Conservation (phyloP, 2,329 filamentous ascomycete genomes). For the Macroventuria anomochaeta region DNA sequence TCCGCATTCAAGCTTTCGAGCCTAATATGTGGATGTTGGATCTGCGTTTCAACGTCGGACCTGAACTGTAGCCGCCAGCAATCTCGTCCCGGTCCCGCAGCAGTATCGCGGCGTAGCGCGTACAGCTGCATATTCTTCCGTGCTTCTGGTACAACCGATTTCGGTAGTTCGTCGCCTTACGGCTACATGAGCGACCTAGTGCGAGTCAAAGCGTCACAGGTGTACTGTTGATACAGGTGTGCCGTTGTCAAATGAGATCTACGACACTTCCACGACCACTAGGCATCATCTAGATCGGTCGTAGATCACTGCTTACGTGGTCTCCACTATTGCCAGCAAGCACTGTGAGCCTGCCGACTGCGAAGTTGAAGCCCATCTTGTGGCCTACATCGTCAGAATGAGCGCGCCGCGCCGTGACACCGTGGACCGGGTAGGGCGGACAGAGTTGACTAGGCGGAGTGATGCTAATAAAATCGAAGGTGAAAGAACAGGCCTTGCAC, state of each 20-base stretch:
- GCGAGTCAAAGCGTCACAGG: slow-evolving; percentile 24
- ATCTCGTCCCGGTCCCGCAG: slow-evolving; percentile 31
- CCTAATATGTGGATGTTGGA: slow-evolving; percentile 42
- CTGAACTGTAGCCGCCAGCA: slow-evolving; percentile 47
- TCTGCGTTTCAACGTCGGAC: slow-evolving; percentile 45
- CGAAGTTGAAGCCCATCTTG: slow-evolving; percentile 21
- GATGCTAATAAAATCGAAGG: slow-evolving; percentile 22
- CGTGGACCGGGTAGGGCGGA: slow-evolving; percentile 10
- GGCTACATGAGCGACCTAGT: slow-evolving; percentile 21
- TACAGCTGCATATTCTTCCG: slow-evolving; percentile 28
- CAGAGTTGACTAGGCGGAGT: slow-evolving; percentile 18
- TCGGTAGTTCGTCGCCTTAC: slow-evolving; percentile 20
- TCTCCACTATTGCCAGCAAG: slow-evolving; percentile 20
- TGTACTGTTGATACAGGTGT: slow-evolving; percentile 18
- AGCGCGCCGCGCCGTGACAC: slow-evolving; percentile 28
- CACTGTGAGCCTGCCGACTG: slow-evolving; percentile 33
- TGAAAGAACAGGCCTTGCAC: slow-evolving; percentile 29
- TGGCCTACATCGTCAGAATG: slow-evolving; percentile 16
- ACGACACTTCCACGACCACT: slow-evolving; percentile 33
- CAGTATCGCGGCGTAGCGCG: slow-evolving; percentile 35
- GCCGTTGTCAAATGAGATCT: slow-evolving; percentile 26
- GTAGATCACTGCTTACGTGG: slow-evolving; percentile 16
- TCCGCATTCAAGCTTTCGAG: slow-evolving; percentile 42
- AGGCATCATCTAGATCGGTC: slow-evolving; percentile 28
- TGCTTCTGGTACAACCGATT: slow-evolving; percentile 20